phyloP scores from a whole-genome alignment of 345 rosid genomes.

The Acer saccharum region DNA sequence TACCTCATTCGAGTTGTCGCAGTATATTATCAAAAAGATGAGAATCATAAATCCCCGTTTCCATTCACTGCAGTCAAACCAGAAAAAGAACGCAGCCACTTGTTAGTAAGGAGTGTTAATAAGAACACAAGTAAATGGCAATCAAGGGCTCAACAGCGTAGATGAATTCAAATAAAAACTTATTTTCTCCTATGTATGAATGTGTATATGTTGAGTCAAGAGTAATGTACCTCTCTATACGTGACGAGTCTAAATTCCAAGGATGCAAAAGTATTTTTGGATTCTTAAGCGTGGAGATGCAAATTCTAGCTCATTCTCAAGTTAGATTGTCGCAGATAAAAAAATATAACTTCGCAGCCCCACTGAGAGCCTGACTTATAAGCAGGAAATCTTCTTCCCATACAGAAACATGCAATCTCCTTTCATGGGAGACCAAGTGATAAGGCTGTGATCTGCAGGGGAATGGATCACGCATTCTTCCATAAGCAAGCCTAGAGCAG shows the following conservation, averaged over 20 bases:
- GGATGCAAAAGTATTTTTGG: not conserved
- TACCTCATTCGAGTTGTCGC: not conserved
- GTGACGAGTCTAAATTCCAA: slow-evolving; percentile 9
- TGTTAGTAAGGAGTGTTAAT: not conserved
- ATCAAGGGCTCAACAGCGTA: not conserved
- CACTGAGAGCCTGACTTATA: not conserved
- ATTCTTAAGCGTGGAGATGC: not conserved
- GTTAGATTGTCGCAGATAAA: not conserved
- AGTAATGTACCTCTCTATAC: slow-evolving; percentile 19
- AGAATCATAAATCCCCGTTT: slow-evolving; percentile 3
- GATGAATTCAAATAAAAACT: not conserved
- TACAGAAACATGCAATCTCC: not conserved
- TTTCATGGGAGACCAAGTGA: not conserved
- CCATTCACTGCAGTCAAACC: not conserved
- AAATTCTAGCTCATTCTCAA: slow-evolving; percentile 15
- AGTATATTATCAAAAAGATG: not conserved
- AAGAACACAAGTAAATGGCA: not conserved
- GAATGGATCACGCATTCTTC: not conserved
- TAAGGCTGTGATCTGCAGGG: not conserved
- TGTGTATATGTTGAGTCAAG: not conserved
- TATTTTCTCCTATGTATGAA: not conserved
- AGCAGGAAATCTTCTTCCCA: not conserved
- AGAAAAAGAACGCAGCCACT: not conserved
- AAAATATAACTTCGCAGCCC: not conserved
- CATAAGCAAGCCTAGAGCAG: not conserved